phyloP scores from a whole-genome alignment of 2,329 filamentous ascomycete species.

The Colletotrichum musae region DNA sequence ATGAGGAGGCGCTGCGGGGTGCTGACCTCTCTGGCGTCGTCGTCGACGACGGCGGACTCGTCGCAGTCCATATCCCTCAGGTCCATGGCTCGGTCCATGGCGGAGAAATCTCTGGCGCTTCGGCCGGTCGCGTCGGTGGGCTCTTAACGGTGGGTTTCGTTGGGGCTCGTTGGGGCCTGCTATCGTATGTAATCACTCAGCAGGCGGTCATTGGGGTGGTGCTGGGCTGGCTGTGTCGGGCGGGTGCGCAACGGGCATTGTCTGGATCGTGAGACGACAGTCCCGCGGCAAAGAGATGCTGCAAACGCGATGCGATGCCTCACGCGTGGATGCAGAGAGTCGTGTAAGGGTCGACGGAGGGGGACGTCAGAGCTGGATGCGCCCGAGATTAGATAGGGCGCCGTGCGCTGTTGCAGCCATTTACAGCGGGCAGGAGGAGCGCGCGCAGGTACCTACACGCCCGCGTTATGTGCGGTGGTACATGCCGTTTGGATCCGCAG shows the following conservation, averaged over 20 bases:
- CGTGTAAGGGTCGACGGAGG: background rate
- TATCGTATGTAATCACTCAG: conserved; percentile 1
- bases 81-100: conserved; percentile 36
- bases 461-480: background rate
- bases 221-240: background rate
- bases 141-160: conserved; percentile 23
- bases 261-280: conserved; percentile 1
- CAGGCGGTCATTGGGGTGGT: conserved; percentile 19
- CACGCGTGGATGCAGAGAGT: background rate
- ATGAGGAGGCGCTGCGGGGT: conserved; percentile 36
- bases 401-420: conserved; percentile 5
- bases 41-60: conserved; percentile 53
- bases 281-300: background rate
- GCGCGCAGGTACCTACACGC: conserved; percentile 3
- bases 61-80: conserved; percentile 46
- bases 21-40: conserved; percentile 38
- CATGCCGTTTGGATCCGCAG: conserved; percentile 22
- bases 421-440: conserved; percentile 21
- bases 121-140: conserved; percentile 31
- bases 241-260: conserved; percentile 21
- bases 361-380: conserved; percentile 21
- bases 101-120: background rate
- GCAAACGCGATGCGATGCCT: background rate
- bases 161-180: conserved; percentile 12
- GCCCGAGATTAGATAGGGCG: conserved; percentile 27